Evolutionary conservation across 768 basidiomycete species (phyloP), one percentile per base, ranked within the genome.

Genomic region (Tylopilus balloui): DNA sequence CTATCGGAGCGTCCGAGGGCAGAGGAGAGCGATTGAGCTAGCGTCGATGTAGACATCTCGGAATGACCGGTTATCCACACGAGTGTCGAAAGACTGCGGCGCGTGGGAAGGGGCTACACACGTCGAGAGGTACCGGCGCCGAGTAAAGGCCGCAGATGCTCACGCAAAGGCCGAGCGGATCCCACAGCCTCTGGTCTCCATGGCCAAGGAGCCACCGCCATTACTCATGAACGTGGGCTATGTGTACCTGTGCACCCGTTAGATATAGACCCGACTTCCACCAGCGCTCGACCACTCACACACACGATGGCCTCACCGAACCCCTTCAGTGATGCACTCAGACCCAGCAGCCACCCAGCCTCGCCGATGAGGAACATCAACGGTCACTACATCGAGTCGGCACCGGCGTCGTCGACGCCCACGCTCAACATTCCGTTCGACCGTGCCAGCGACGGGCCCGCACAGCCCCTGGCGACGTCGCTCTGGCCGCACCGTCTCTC

Each of bases 401-500:
- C 24, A 17, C 45, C 58, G 3, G 32, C 34, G 2, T 62, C 61
- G 15, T 50, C 51, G 12, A 52, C 61, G 2, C 50, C 58, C 4
- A 62, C 61, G 29, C 28, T 62, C 31, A 56, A 63, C 19, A 40
- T 57, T 10, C 42, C 52, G 23, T 52, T 57, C 4, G 59, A 53
- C n/a, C 50, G 53, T n/a, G n/a, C n/a, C 6, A 36, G 21, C 15
- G 57, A 62, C n/a, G 14, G 3, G 41, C 31, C 15, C 13, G 13
- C 14, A 2, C 47, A 31, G 14, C 42, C 17, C 19, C 50, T 46
- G 11, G 41, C 45, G 0, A 48, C 50, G 13, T 53, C 59, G 0
- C 50, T 62, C 40, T 71, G 70, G 72, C 60, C 63, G 1, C 60
- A 64, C 45, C 62, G 63, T 11, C 59, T 74, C 28, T 69, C 72